These are phyloP conservation scores for Gracilaria domingensis DNA, from an alignment of 23 red algal genomes.

Conservation along the genomic window DNA sequence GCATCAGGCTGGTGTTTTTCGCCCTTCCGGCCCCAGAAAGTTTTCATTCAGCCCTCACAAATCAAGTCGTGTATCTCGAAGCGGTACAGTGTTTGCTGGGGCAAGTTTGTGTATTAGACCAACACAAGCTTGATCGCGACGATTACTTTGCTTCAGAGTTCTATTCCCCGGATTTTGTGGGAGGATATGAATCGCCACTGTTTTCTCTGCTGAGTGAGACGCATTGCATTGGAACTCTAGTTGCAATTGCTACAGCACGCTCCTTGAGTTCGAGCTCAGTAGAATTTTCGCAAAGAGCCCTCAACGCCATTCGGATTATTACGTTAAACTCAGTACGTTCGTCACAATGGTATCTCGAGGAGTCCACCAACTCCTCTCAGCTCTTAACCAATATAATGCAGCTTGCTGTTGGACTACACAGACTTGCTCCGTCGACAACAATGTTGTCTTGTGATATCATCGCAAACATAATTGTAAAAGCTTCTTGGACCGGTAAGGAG, in stretches of 20 bases:
- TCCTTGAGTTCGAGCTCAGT: neutral
- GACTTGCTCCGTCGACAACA: neutral
- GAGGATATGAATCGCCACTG: neutral
- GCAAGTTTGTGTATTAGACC: neutral
- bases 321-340: neutral
- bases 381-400: constrained; percentile 14
- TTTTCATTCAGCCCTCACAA: constrained; percentile 51
- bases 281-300: constrained; percentile 10
- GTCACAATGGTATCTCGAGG: neutral
- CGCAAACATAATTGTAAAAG: constrained; percentile 26
- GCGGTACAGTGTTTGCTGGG: constrained; percentile 40
- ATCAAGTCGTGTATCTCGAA: constrained; percentile 48
- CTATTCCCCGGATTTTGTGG: constrained; percentile 27
- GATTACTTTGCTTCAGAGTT: constrained; percentile 49
- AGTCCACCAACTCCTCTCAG: neutral
- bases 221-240: constrained; percentile 3
- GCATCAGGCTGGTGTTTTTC: constrained; percentile 40
- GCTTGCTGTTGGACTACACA: constrained; percentile 15
- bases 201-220: constrained; percentile 9
- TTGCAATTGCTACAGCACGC: constrained; percentile 32
- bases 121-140: constrained; percentile 22
- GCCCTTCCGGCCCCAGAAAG: constrained; percentile 21
- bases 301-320: constrained; percentile 21
- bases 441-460: constrained; percentile 46
- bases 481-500: constrained; percentile 16